Conservation (phyloP, 2,329 filamentous ascomycete genomes). For the Stagonosporopsis chrysanthemi region DNA sequence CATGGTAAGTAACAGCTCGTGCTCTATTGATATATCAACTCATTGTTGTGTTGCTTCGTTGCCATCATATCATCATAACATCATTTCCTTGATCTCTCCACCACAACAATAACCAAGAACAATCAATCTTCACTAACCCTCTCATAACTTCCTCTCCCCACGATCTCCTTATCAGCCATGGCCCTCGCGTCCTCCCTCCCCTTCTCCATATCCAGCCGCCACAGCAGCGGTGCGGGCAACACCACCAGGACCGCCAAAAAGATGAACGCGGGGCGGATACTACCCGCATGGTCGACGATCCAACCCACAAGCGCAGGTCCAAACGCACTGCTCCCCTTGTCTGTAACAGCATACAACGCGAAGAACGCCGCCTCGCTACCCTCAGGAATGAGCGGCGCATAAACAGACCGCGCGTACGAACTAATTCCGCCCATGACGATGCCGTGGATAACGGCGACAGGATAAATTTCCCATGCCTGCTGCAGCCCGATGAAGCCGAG, state of each 20-base stretch:
- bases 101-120: not conserved
- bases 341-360: conserved; percentile 91
- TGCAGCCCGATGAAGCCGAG: conserved; percentile 83
- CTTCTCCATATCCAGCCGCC: conserved; percentile 76
- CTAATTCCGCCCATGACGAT: conserved; percentile 87
- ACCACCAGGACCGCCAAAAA: conserved; percentile 82
- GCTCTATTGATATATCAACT: not conserved
- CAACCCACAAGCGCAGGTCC: conserved; percentile 88
- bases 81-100: not conserved
- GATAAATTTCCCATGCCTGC: conserved; percentile 91
- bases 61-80: not conserved
- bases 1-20: too few species aligned
- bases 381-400: conserved; percentile 87
- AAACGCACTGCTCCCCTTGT: conserved; percentile 91
- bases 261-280: conserved; percentile 71
- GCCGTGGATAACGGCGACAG: conserved; percentile 83
- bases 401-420: conserved; percentile 88
- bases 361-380: conserved; percentile 94
- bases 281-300: conserved; percentile 73
- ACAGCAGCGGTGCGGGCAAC: conserved; percentile 79
- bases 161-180: conserved; percentile 31
- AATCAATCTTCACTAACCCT: conserved; percentile 17
- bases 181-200: conserved; percentile 47
- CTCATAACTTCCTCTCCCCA: conserved; percentile 27
- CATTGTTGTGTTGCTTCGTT: not conserved